Evolutionary conservation across 257 asterid species (phyloP), one percentile per base, ranked within the genome.

Genomic region (Buddleja alternifolia): DNA sequence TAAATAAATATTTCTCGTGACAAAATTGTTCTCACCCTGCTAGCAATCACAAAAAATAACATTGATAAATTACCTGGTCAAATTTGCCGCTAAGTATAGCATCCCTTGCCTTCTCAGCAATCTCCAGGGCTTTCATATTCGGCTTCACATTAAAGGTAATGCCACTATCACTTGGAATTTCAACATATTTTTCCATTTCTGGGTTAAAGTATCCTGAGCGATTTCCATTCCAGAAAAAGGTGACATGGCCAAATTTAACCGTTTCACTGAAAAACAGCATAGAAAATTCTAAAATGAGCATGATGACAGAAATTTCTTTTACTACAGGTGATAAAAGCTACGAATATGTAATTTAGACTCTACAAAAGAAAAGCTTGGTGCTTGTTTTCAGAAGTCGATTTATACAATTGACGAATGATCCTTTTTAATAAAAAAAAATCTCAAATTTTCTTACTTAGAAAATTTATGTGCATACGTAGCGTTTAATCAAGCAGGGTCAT

Each of bases 51-150:
- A n/a, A n/a, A n/a, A n/a, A n/a, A 34, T 16, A 48, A 57, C n/a
- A 39, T 34, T 66, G 5, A 29, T 29, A 12, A 12, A 14, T 62
- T 82, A 93, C 99, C 97, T 93, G 99, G 76, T 93, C 88, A 76
- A 84, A 93, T 73, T 93, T 93, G 69, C 87, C 40, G 48, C 96
- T 78, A 57, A 93, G 95, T 50, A 93, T 88, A 39, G 96, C 97
- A 65, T 93, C 99, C 77, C 96, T 87, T 67, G 97, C 92, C 89
- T 79, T 93, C 81, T 93, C 96, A 36, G 84, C 96, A 36, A 93
- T 93, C 88, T 93, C 95, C 75, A 90, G 48, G 10, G 98, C 98
- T 74, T 93, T 90, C 98, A 93, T 93, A 80, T 90, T 93, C 8
- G 98, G 97, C 83, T 85, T 62, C 73, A 84, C 97, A 53, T 93